A percentile compares a stretch with the other conserved stretches of the same genome.
Conservation (phyloP, 2,329 filamentous ascomycete genomes). For the Fusarium globosum region DNA sequence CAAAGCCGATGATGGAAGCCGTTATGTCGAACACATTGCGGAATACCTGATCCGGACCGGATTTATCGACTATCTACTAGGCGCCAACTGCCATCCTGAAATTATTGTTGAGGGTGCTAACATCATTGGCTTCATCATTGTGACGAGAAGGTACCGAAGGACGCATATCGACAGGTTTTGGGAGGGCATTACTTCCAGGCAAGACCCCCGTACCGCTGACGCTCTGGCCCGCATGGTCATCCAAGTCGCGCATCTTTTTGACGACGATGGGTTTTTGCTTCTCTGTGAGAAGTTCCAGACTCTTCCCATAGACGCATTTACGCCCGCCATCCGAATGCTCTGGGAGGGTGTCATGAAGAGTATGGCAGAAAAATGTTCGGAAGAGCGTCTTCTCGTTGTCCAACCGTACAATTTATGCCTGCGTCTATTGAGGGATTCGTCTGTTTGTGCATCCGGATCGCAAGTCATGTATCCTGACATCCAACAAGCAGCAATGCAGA, state of each 20-base stretch:
- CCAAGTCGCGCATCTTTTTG: constrained; percentile 61
- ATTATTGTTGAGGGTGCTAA: constrained; percentile 85
- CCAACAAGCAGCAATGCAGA: constrained; percentile 70
- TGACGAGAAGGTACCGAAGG: constrained; percentile 78
- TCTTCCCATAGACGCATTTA: constrained; percentile 72
- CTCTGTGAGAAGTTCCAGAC: constrained; percentile 76
- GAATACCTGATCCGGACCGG: constrained; percentile 75
- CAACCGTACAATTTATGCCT: constrained; percentile 66
- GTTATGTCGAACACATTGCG: constrained; percentile 74
- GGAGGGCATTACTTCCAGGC: constrained; percentile 82
- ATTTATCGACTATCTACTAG: constrained; percentile 87
- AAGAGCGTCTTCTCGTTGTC: constrained; percentile 51
- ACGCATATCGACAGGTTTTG: constrained; percentile 84
- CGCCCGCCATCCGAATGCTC: constrained; percentile 69
- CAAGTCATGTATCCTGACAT: constrained; percentile 70
- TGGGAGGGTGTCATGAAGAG: constrained; percentile 67
- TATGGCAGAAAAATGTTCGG: constrained; percentile 57
- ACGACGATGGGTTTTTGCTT: constrained; percentile 66
- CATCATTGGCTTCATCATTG: constrained; percentile 86
- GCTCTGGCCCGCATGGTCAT: constrained; percentile 77
- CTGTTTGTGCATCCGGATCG: constrained; percentile 63
- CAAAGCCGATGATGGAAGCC: constrained; percentile 50
- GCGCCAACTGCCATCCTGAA: constrained; percentile 91
- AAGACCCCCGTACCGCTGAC: constrained; percentile 85
- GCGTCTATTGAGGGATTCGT: constrained; percentile 78